Evolutionary conservation across 306 rosid species (phyloP), one percentile per base, ranked within the genome.

Genomic region (Neltuma alba): DNA sequence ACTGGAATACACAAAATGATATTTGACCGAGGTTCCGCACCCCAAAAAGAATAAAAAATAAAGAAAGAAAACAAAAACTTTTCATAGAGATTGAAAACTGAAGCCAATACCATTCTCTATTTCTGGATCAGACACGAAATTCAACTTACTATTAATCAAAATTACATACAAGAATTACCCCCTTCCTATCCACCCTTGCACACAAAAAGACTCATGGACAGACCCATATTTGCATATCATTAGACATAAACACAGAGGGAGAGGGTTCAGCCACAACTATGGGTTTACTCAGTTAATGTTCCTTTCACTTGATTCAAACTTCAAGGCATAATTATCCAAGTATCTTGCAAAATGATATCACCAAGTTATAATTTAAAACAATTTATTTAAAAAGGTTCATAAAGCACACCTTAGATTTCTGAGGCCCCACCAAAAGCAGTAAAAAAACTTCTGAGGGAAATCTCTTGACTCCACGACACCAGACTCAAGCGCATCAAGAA

Each of bases 391-490:
- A 85, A 47, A 4, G n/a, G n/a, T n/a, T 63, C 21, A 79, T 30
- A 75, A 71, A 78, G 83, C 88, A 68, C 78, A 94, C 98, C 98
- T 94, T 82, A 94, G 87, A 85, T 91, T 94, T 67, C 89, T 81
- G 50, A 94, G 87, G 79, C 98, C 98, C 98, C 98, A 93, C 98
- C 98, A 93, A 78, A 93, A 93, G 82, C 97, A 93, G 91, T 93
- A 93, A 42, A 92, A n/a, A 55, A 94, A 86, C 84, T 92, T 94
- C 69, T 86, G 86, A 21, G 93, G 95, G 79, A 94, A 94, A 82
- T 89, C 93, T 20, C 68, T 84, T 41, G 95, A 92, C 61, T 84
- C 90, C 78, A 92, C 97, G 77, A 94, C 92, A 77, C 92, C 90
- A 80, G 98, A 89, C 81, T 91, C 85, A 89, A 94, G 98, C 69